Evolutionary conservation across 2,329 filamentous ascomycete genomes (phyloP).

Genomic region (Fusarium chlamydosporum): DNA sequence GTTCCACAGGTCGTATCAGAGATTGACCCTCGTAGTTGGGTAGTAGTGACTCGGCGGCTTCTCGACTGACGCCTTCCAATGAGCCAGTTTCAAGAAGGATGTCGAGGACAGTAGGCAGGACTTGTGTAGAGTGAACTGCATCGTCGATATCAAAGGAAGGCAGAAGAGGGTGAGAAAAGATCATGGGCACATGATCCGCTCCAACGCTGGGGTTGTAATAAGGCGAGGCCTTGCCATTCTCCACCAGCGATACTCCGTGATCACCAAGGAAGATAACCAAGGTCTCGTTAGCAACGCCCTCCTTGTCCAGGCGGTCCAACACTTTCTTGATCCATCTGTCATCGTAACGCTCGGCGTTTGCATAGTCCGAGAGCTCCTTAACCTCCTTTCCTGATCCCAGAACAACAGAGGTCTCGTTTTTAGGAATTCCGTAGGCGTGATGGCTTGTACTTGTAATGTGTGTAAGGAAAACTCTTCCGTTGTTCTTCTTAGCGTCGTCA

Average conservation of each 20-base stretch:
- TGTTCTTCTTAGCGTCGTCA: constrained; percentile 48
- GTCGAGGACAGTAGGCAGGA: constrained; percentile 54
- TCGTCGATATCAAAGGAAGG: constrained; percentile 50
- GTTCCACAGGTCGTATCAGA: constrained; percentile 45
- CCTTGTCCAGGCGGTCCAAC: constrained; percentile 51
- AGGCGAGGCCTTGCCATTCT: constrained; percentile 51
- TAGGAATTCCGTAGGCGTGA: constrained; percentile 52
- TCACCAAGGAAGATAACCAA: constrained; percentile 54
- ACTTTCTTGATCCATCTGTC: constrained; percentile 54
- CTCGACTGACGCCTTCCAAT: constrained; percentile 37
- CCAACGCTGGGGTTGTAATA: constrained; percentile 54
- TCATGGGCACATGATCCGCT: constrained; percentile 51
- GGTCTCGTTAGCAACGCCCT: constrained; percentile 54
- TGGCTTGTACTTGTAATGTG: constrained; percentile 56
- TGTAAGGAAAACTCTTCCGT: constrained; percentile 54
- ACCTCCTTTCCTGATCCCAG: constrained; percentile 42
- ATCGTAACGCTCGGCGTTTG: constrained; percentile 53
- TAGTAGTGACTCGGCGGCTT: constrained; percentile 46
- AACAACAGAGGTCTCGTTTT: constrained; percentile 46
- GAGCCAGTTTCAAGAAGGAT: constrained; percentile 53
- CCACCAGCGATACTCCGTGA: constrained; percentile 54
- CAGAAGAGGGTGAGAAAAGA: constrained; percentile 53
- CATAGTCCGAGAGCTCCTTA: constrained; percentile 51
- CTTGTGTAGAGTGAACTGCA: constrained; percentile 51
- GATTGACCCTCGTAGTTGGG: constrained; percentile 54